These are phyloP conservation scores for Daucus carota DNA, from an alignment of 129 eudicot species.

Conservation along the genomic window DH1_v3.0 NC_030387.2:414001-414500, in stretches of 20 bases:
- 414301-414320: not conserved
- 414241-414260: not conserved
- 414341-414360: not conserved
- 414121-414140: no score
- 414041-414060: not conserved
- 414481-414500: not conserved
- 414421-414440: not conserved
- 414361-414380: not conserved
- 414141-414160: not conserved
- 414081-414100: no score
- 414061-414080: no score
- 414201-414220: not conserved
- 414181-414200: not conserved
- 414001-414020: not conserved
- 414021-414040: not conserved
- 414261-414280: not conserved
- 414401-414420: not conserved
- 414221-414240: not conserved
- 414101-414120: no score
- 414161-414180: not conserved
- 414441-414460: not conserved
- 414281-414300: not conserved
- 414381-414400: no score
- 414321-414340: no score
- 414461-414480: not conserved